phyloP scores from a whole-genome alignment of 352 stramenopile genomes.

The Phytophthora cryptogea region DNA sequence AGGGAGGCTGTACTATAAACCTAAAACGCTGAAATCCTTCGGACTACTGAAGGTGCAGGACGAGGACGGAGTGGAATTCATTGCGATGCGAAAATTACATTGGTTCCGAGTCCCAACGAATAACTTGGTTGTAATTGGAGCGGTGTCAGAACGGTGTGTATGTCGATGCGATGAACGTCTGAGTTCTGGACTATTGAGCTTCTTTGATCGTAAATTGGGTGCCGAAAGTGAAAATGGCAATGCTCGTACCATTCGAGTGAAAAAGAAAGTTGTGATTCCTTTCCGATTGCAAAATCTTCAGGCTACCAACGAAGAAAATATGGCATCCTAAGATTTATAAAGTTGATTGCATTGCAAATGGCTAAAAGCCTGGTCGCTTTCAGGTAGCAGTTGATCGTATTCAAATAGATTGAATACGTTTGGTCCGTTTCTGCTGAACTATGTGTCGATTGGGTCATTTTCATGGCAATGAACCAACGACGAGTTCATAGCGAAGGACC shows the following conservation, averaged over 20 bases:
- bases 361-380: no score
- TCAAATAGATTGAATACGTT: no score
- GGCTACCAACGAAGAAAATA: background rate
- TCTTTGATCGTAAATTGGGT: conserved; percentile 3
- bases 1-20: conserved; percentile 15
- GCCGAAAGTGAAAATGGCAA: background rate
- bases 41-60: conserved; percentile 13
- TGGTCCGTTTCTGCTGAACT: background rate
- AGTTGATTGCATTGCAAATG: background rate
- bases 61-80: background rate
- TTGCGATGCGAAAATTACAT: conserved; percentile 5
- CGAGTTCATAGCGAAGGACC: background rate
- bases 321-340: background rate
- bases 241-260: background rate
- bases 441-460: background rate
- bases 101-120: background rate
- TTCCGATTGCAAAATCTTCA: background rate
- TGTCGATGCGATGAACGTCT: background rate
- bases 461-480: background rate
- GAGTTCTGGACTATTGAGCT: background rate
- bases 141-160: background rate
- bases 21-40: conserved; percentile 16
- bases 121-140: background rate
- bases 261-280: background rate
- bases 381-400: no score